Evolutionary conservation across 2,329 filamentous ascomycete genomes (phyloP).

Genomic region (Helotiales sp.): DNA sequence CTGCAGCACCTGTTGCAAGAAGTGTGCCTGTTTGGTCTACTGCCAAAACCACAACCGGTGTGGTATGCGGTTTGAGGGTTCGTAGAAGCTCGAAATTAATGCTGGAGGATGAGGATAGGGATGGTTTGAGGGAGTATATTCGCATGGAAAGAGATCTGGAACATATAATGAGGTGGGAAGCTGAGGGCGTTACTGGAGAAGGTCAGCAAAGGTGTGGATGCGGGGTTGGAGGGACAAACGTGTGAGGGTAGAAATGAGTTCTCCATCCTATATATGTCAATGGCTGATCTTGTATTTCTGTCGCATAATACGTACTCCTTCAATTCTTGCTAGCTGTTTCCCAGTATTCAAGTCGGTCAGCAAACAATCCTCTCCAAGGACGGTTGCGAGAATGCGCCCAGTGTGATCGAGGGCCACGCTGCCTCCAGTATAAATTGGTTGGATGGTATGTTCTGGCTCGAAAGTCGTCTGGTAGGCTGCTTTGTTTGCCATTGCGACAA

Average conservation of each 20-base stretch:
- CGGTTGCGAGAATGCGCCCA: constrained; percentile 81
- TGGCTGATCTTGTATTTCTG: not conserved
- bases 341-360: constrained; percentile 84
- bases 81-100: constrained; percentile 70
- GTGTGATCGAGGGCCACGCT: constrained; percentile 79
- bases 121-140: constrained; percentile 73
- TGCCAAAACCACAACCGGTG: constrained; percentile 83
- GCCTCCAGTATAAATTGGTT: constrained; percentile 92
- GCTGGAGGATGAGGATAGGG: constrained; percentile 52
- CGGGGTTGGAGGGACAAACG: constrained; percentile 44
- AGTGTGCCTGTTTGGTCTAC: constrained; percentile 87
- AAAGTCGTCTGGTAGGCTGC: constrained; percentile 82
- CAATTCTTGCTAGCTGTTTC: constrained; percentile 78
- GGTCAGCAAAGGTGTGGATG: constrained; percentile 22
- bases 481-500: constrained; percentile 56
- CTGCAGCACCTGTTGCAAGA: constrained; percentile 87
- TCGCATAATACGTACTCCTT: constrained; percentile 63
- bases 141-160: constrained; percentile 96
- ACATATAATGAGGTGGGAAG: constrained; percentile 84
- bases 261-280: constrained; percentile 63
- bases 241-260: constrained; percentile 73
- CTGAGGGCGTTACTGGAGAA: constrained; percentile 75
- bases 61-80: constrained; percentile 85
- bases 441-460: constrained; percentile 77
- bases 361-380: constrained; percentile 87